Percentiles rank a stretch among this genome's conserved stretches.
Conservation (phyloP, 2,329 filamentous ascomycete species). For the Ustulina deusta region DNA sequence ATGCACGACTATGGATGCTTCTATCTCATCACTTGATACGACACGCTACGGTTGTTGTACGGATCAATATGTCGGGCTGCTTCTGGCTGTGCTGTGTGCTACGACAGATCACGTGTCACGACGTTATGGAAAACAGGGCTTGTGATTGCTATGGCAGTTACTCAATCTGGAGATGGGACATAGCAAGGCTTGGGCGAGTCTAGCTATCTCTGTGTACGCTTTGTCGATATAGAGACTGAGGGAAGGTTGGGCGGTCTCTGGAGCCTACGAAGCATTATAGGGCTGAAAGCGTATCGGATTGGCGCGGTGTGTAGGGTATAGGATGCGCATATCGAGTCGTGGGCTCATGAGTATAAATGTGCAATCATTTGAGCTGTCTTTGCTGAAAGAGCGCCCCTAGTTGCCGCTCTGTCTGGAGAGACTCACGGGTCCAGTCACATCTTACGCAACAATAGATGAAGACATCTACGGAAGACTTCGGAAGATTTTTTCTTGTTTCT, state of each 20-base stretch:
- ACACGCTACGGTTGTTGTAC: background rate
- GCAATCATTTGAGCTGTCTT: background rate
- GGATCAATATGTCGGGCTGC: too few relatives aligned
- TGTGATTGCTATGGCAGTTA: background rate
- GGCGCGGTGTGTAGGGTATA: background rate
- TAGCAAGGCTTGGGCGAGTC: too few relatives aligned
- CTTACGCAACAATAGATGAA: background rate
- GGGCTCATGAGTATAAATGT: background rate
- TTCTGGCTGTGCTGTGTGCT: too few relatives aligned
- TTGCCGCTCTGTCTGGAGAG: background rate
- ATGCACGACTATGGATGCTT: background rate
- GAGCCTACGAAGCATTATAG: background rate
- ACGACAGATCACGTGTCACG: background rate
- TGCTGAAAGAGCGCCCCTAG: background rate
- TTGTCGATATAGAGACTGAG: background rate
- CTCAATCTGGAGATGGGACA: background rate
- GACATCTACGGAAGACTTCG: background rate
- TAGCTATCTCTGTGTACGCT: background rate
- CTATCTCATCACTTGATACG: background rate
- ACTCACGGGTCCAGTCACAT: background rate
- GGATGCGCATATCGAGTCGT: background rate
- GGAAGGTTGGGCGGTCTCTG: background rate
- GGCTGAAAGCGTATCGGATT: background rate
- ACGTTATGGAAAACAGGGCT: background rate
- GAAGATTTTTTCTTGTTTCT: conserved; percentile 36